Conservation (phyloP, 192 early-diverging fungal genomes). For the Coemansia sp. region DNA sequence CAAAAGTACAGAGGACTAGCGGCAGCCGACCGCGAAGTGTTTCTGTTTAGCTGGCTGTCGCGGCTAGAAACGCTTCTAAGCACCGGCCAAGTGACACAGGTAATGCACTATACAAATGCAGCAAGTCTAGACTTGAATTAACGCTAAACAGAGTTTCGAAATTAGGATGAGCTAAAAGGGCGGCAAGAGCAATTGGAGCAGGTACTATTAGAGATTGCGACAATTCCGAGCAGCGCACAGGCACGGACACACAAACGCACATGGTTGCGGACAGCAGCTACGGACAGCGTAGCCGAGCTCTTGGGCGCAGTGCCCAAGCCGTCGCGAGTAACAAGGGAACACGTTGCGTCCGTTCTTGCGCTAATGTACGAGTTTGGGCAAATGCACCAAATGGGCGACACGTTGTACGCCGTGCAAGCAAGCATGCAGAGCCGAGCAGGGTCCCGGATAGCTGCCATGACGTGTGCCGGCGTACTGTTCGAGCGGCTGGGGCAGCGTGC, state of each 20-base stretch:
- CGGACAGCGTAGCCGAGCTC: conserved; percentile 56
- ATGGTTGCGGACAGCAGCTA: conserved; percentile 70
- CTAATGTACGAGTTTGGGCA: conserved; percentile 36
- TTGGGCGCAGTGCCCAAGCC: conserved; percentile 33
- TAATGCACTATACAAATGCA: neutral
- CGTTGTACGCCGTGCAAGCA: conserved; percentile 32
- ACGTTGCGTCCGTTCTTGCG: conserved; percentile 32
- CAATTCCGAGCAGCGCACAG: conserved; percentile 61
- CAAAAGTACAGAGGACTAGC: conserved; percentile 8
- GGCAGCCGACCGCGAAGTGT: conserved; percentile 73
- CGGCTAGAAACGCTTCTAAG: conserved; percentile 74
- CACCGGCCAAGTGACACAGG: neutral
- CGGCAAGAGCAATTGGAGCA: conserved; percentile 74
- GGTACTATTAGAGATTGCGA: conserved; percentile 62
- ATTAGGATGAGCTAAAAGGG: conserved; percentile 61
- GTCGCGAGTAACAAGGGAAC: conserved; percentile 28
- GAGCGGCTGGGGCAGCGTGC: conserved; percentile 59
- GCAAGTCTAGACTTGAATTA: no score
- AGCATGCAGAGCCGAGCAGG: conserved; percentile 12
- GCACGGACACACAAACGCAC: conserved; percentile 61
- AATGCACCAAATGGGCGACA: conserved; percentile 38
- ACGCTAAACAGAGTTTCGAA: neutral
- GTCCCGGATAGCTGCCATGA: conserved; percentile 63
- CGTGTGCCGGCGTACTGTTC: conserved; percentile 75
- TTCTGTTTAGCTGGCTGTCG: conserved; percentile 88